Percentiles rank a stretch among this genome's conserved stretches.
These are phyloP conservation scores for Viola pubescens DNA, from an alignment of 441 rosid genomes.

Conservation along the genomic window DNA sequence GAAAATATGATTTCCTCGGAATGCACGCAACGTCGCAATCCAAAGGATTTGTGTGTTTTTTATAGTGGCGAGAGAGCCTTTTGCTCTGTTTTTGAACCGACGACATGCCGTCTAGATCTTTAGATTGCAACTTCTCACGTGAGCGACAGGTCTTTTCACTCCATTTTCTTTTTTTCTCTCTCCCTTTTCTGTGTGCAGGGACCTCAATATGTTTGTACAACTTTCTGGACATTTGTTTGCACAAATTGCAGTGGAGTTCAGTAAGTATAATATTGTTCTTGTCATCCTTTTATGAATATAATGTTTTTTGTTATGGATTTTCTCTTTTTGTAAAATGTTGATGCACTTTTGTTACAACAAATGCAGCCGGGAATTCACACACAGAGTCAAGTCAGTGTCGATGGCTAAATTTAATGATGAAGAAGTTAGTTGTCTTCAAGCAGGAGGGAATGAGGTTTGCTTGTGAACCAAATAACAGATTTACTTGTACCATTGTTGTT, in stretches of 20 bases:
- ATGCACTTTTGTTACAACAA: no score
- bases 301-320: not conserved
- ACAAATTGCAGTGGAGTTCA: conserved; percentile 84
- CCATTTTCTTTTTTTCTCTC: not conserved
- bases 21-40: no score
- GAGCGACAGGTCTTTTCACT: not conserved
- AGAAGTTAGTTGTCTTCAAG: conserved; percentile 75
- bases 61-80: no score
- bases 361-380: conserved; percentile 81
- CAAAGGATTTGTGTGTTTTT: no score
- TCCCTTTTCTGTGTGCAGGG: conserved; percentile 41
- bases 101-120: no score
- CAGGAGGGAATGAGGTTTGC: conserved; percentile 80
- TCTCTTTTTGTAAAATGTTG: conserved; percentile 1
- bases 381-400: conserved; percentile 80
- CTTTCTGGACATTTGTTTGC: conserved; percentile 84
- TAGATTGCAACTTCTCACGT: no score
- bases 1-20: no score
- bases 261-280: conserved; percentile 30
- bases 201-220: conserved; percentile 91
- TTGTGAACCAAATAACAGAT: not conserved
- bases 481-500: not conserved
- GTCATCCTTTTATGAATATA: not conserved
- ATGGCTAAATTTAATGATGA: conserved; percentile 83
- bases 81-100: no score